A percentile compares a stretch with the other conserved stretches of the same genome.
phyloP scores from a whole-genome alignment of 148 eudicot genomes.

The Rhododendron williamsianum region DNA sequence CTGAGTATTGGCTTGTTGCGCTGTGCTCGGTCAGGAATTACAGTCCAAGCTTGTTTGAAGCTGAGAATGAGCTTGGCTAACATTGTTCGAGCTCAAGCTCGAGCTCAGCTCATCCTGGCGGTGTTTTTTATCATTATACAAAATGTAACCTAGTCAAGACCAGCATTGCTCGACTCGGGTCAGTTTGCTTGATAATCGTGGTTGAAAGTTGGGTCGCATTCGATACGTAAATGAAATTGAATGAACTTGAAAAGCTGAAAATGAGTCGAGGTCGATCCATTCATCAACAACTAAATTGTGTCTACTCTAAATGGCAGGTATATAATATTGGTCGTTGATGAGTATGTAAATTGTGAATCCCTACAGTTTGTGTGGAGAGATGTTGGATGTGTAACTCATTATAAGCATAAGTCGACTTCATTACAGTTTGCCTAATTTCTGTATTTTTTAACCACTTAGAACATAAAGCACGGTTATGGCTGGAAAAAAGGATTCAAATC shows the following conservation, averaged over 20 bases:
- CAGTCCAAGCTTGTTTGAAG: neutral
- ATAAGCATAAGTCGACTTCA: neutral
- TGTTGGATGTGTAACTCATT: neutral
- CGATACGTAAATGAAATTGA: neutral
- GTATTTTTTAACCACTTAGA: neutral
- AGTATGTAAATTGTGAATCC: neutral
- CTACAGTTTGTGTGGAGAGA: neutral
- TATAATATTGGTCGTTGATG: neutral
- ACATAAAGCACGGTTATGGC: neutral
- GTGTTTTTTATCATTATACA: neutral
- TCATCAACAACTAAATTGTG: neutral
- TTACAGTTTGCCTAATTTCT: too few species aligned
- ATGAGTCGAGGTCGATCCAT: neutral
- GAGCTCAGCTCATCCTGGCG: neutral
- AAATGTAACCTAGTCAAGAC: neutral
- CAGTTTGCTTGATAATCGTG: neutral
- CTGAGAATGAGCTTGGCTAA: neutral
- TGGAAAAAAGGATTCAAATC: neutral
- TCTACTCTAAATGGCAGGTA: neutral
- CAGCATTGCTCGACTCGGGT: neutral
- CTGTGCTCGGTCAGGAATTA: neutral
- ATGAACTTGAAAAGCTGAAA: neutral
- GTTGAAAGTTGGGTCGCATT: neutral
- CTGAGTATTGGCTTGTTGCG: neutral
- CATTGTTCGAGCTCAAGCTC: neutral